These are phyloP conservation scores for Eragrostis nindensis DNA, from an alignment of 176 grass and related monocot genomes.

Conservation along the genomic window DNA sequence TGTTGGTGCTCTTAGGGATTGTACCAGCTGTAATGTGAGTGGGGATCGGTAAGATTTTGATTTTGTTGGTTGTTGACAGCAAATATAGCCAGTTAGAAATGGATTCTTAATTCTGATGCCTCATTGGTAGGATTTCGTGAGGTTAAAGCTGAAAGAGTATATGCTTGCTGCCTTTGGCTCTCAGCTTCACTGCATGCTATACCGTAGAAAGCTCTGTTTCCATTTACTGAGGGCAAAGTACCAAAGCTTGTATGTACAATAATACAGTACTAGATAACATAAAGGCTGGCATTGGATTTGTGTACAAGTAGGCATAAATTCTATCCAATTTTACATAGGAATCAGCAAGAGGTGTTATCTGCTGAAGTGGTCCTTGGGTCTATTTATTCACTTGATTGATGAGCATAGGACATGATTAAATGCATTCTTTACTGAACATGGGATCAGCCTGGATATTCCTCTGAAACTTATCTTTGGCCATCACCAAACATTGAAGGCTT, in stretches of 20 bases:
- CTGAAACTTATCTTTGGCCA: conserved; percentile 10
- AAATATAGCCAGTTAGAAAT: conserved; percentile 17
- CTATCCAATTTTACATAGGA: conserved; percentile 32
- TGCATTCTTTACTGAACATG: conserved; percentile 41
- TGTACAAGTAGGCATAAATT: conserved; percentile 51
- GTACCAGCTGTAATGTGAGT: conserved; percentile 17
- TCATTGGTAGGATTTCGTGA: conserved; percentile 15
- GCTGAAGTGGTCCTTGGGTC: conserved; percentile 51
- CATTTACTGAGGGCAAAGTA: conserved; percentile 5
- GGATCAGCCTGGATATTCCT: conserved; percentile 37
- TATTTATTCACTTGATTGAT: conserved; percentile 51
- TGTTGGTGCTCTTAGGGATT: conserved; percentile 43
- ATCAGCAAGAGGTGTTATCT: conserved; percentile 39
- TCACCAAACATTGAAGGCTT: conserved; percentile 1
- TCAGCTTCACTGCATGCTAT: neutral
- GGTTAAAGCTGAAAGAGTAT: neutral
- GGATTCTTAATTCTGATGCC: conserved; percentile 25
- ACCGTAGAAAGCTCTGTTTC: neutral
- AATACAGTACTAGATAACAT: neutral
- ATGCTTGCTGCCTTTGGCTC: neutral
- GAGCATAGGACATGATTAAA: conserved; percentile 42
- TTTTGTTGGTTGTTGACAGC: conserved; percentile 30
- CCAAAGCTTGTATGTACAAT: conserved; percentile 22
- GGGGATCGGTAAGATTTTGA: conserved; percentile 11
- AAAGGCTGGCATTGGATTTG: conserved; percentile 23